A percentile compares a stretch with the other conserved stretches of the same genome.
Conservation (phyloP, 257 asterid species). For the Mentha longifolia region DNA sequence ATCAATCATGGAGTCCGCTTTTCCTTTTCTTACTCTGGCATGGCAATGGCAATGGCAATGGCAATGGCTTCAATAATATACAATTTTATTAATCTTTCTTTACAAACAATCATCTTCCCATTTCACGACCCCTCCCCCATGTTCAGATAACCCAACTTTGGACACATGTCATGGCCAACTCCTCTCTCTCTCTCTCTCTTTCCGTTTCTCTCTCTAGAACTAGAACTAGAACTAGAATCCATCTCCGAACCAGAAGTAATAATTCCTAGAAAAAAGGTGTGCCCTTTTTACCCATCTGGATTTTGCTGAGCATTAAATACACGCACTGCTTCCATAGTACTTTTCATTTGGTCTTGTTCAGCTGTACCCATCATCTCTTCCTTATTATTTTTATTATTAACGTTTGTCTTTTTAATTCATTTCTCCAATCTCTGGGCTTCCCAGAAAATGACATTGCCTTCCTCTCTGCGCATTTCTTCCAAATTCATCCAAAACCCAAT, state of each 20-base stretch:
- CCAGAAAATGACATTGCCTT: conserved; percentile 2
- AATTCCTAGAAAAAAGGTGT: conserved; percentile 37
- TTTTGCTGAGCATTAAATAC: conserved; percentile 52
- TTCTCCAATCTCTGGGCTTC: conserved; percentile 42
- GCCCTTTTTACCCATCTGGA: conserved; percentile 44
- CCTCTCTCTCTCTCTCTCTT: conserved; percentile 22
- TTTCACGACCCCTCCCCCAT: conserved; percentile 32
- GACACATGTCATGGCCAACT: conserved; percentile 36
- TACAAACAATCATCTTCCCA: conserved; percentile 11
- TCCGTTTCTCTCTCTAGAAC: not conserved
- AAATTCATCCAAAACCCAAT: not conserved
- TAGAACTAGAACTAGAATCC: too few species aligned
- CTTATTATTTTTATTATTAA: conserved; percentile 19
- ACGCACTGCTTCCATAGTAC: conserved; percentile 30
- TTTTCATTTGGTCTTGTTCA: conserved; percentile 40
- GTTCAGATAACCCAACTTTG: conserved; percentile 44
- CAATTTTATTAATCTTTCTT: not conserved
- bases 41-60: conserved; percentile 26
- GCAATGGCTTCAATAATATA: conserved; percentile 10
- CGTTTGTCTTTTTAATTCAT: not conserved
- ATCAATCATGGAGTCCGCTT: conserved; percentile 42
- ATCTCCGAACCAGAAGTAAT: conserved; percentile 26
- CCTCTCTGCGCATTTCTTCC: too few species aligned
- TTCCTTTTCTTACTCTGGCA: conserved; percentile 35
- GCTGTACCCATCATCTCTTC: conserved; percentile 41